Evolutionary conservation across 768 basidiomycete genomes (phyloP).

Genomic region (Amanita pallidorosea): DNA sequence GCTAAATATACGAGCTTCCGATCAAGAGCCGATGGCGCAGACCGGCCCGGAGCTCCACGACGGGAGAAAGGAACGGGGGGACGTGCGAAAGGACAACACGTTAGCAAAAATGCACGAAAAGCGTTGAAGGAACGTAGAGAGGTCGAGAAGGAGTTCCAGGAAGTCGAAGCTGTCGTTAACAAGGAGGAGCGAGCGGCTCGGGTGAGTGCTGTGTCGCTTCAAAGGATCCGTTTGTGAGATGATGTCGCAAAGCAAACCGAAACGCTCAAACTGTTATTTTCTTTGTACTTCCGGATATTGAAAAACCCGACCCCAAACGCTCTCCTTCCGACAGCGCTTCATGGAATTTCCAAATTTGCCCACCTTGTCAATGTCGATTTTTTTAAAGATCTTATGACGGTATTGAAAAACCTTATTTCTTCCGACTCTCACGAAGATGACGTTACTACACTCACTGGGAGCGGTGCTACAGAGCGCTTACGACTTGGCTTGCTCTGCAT

Average conservation of each 20-base stretch:
- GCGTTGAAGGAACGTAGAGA: conserved; percentile 79
- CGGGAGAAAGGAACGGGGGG: conserved; percentile 32
- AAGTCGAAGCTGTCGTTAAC: conserved; percentile 91
- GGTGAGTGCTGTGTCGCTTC: conserved; percentile 35
- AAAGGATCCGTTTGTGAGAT: conserved; percentile 1
- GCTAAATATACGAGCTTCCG: conserved; percentile 68
- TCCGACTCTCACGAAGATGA: conserved; percentile 33
- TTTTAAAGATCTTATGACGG: conserved; percentile 88
- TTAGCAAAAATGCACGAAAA: conserved; percentile 90
- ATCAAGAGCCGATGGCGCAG: conserved; percentile 49
- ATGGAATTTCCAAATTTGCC: conserved; percentile 87
- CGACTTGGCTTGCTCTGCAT: conserved; percentile 73
- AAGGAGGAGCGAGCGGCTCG: conserved; percentile 77
- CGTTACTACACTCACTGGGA: conserved; percentile 22
- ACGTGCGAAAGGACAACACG: conserved; percentile 52
- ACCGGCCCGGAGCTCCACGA: conserved; percentile 23
- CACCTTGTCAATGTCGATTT: conserved; percentile 98
- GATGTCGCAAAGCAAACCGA: conserved; percentile 74
- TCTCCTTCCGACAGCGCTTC: conserved; percentile 77
- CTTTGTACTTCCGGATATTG: conserved; percentile 91
- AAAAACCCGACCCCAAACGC: conserved; percentile 75
- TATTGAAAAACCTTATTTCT: conserved; percentile 67
- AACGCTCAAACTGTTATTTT: conserved; percentile 94
- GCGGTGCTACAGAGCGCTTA: conserved; percentile 26
- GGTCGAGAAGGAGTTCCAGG: conserved; percentile 85